Base-by-base conservation (phyloP, 2,329 filamentous ascomycete species). In the Clarireedia hainanense region DNA sequence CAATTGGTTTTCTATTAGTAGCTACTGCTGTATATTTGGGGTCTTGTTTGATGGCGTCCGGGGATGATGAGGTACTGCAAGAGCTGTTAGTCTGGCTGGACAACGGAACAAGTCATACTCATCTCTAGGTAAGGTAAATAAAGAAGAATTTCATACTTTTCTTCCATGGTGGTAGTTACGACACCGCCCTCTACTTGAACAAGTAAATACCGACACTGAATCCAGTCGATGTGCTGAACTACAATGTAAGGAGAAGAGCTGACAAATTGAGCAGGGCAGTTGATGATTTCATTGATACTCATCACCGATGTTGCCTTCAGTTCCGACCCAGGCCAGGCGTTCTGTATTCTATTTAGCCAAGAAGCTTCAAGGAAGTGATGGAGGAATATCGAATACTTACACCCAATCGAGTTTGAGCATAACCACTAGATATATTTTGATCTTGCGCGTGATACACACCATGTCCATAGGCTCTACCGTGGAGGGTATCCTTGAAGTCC, bases 191-290 rank as follows among this genome's bases (percentile, higher is more conserved):
- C 40, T 14, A 58, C 49, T 55, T 64, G 60, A n/a, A 88, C 81
- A 62, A 96, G 88, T 1, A 96, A 76, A 69, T 95, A 96, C 45
- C 91, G 81, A 26, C 89, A 91, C 66, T 95, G 90, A 57, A 95
- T 91, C 91, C 91, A 96, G 65, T 95, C 86, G 9, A 86, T 73
- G 46, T 90, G 76, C 26, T 80, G 69, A 1, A 96, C 83, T 7
- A 96, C 91, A 47, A 88, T 83, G 71, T 84, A 82, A 0, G 85
- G 85, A 0, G 0, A 60, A 0, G 7, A 63, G 59, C 73, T 78
- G 5, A 77, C 69, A 64, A 88, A 96, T 46, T 85, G 65, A 0
- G 69, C 50, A 0, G 89, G 84, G 0, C 77, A 76, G 66, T 96
- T 96, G 65, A 95, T 83, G 46, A 96, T 83, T 68, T 96, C 91